Conservation (phyloP, 1,139 yeast genomes). For the Saccharomyces hybrid region DNA sequence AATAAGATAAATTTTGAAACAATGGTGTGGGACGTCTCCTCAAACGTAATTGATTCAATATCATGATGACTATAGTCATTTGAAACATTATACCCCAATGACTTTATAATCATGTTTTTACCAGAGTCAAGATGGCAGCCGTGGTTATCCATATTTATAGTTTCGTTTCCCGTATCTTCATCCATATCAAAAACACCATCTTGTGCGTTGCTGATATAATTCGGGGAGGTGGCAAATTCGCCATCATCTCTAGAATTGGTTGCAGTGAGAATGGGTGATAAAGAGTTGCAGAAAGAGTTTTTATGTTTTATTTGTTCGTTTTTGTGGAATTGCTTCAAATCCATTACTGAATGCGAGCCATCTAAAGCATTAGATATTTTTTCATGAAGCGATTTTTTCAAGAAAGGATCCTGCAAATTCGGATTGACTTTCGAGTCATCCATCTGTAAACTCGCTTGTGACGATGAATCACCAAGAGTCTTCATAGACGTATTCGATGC, state of each 20-base stretch:
- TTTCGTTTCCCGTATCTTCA: slow-evolving; percentile 19
- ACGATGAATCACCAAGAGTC: slow-evolving; percentile 6
- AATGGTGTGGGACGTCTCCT: slow-evolving; percentile 26
- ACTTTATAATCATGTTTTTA: neutral
- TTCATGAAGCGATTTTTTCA: slow-evolving; percentile 19
- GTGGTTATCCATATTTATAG: slow-evolving; percentile 19
- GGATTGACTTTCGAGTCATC: neutral
- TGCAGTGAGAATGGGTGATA: neutral
- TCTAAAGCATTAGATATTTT: slow-evolving; percentile 23
- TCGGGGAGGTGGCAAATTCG: neutral
- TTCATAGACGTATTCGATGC: slow-evolving; percentile 5
- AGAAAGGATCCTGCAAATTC: slow-evolving; percentile 16
- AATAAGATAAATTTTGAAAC: slow-evolving; percentile 63
- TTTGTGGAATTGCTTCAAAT: slow-evolving; percentile 24
- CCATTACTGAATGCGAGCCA: slow-evolving; percentile 27
- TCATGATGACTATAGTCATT: neutral
- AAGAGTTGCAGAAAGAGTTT: neutral
- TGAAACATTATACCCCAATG: slow-evolving; percentile 1
- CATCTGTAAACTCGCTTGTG: neutral
- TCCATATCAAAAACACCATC: slow-evolving; percentile 1
- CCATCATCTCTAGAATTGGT: neutral
- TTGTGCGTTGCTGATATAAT: neutral
- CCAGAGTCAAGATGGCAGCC: neutral
- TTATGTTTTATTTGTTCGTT: slow-evolving; percentile 12
- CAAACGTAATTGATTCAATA: slow-evolving; percentile 16